These are phyloP conservation scores for Wickerhamiella cacticola DNA, from an alignment of 805 yeast genomes.

Conservation along the genomic window DNA sequence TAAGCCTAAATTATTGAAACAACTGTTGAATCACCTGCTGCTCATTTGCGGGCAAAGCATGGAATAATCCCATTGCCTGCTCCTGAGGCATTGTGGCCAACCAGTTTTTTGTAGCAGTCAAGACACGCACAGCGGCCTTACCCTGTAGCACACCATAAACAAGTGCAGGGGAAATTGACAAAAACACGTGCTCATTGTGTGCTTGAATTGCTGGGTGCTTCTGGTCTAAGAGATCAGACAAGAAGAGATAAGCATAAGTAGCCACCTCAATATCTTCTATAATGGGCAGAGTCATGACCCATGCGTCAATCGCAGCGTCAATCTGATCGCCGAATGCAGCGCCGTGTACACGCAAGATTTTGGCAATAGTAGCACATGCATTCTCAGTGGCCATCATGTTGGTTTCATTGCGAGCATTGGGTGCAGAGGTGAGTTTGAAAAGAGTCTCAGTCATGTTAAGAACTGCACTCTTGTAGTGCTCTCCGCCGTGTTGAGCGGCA, in stretches of 20 bases:
- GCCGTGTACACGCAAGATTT: constrained; percentile 59
- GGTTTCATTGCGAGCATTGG: constrained; percentile 78
- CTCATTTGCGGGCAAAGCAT: constrained; percentile 49
- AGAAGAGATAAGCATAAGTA: constrained; percentile 63
- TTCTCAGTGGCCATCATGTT: constrained; percentile 81
- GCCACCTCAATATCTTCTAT: constrained; percentile 82
- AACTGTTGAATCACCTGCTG: constrained; percentile 49
- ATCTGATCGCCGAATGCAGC: constrained; percentile 42
- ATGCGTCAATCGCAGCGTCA: constrained; percentile 51
- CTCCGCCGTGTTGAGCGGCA: constrained; percentile 73
- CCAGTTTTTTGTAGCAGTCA: constrained; percentile 49
- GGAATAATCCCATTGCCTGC: constrained; percentile 53
- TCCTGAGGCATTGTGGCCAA: constrained; percentile 54
- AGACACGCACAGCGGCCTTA: constrained; percentile 54
- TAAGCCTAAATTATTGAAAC: constrained; percentile 29
- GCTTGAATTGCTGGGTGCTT: constrained; percentile 46
- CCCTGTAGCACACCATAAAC: constrained; percentile 57
- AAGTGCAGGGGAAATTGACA: constrained; percentile 61
- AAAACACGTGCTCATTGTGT: constrained; percentile 51
- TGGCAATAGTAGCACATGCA: constrained; percentile 71
- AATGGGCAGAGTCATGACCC: constrained; percentile 77
- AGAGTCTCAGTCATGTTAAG: constrained; percentile 63
- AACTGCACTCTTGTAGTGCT: constrained; percentile 47
- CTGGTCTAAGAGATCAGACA: constrained; percentile 56
- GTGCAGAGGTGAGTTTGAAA: constrained; percentile 56